Evolutionary conservation across 352 stramenopile species (phyloP), one percentile per base, ranked within the genome.

Genomic region (Phytophthora hybrid): DNA sequence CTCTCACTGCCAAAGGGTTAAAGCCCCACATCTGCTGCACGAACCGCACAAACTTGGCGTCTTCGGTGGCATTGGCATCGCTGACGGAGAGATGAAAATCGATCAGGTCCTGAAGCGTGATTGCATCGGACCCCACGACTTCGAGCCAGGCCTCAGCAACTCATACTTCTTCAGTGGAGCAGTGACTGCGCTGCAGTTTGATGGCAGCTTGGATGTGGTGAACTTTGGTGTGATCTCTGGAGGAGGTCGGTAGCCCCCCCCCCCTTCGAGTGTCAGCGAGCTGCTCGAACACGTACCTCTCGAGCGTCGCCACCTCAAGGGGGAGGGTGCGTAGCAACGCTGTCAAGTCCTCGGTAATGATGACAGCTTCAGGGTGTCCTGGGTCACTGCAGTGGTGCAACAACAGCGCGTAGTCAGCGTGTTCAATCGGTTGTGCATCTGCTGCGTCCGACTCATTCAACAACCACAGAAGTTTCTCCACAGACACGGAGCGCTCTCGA

Each of bases 1-100:
- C 67, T 41, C 59, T 76, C 32, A 79, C 58, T 1, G 46, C 57
- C 14, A 69, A 65, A 4, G 73, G 66, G 16, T 91, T 72, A 63
- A 93, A 86, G 5, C 70, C 63, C 86, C 84, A 93, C 61, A 90
- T 69, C 2, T 82, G 84, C 79, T 91, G 77, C 8, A 94, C 60
- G 56, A 83, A 91, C 9, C 73, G 68, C 3, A 90, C 72, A 51
- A 92, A 94, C 53, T 89, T 80, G 1, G 83, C 85, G 29, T 94
- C 87, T 68, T 92, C 82, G 0, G 71, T 51, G 5, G 56, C 59
- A 54, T 79, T 87, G 16, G 21, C 62, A 53, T 94, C 85, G 53
- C 83, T 94, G 11, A 79, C 67, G n/a, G 29, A 0, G 3, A 76
- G 29, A 52, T 94, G 87, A 49, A 91, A 91, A 13, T 66, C 34